Conservation (phyloP, 768 basidiomycete species). For the Lyophyllum atratum region DNA sequence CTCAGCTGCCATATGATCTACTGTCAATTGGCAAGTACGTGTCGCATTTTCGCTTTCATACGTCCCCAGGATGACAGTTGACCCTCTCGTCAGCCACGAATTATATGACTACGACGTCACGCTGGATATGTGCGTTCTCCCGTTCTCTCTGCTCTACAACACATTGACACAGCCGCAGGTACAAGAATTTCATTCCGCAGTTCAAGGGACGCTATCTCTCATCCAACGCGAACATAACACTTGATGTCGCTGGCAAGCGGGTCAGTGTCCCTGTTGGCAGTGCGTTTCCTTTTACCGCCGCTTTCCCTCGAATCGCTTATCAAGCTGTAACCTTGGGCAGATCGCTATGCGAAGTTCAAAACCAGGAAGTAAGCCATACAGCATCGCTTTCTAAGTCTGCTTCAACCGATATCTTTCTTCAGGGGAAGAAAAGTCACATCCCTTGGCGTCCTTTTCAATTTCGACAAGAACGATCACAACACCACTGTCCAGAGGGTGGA, state of each 20-base stretch:
- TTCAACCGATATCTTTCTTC: neutral
- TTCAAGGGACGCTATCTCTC: constrained; percentile 77
- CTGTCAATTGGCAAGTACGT: constrained; percentile 83
- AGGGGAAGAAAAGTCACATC: constrained; percentile 73
- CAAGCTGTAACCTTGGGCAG: constrained; percentile 23
- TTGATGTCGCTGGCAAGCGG: constrained; percentile 42
- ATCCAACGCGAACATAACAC: constrained; percentile 83
- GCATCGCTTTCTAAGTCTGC: neutral
- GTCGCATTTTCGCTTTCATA: neutral
- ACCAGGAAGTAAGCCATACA: constrained; percentile 58
- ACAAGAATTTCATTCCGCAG: constrained; percentile 63
- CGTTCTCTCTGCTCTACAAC: neutral
- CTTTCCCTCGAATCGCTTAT: neutral
- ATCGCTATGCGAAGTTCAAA: constrained; percentile 69
- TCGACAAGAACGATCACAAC: constrained; percentile 67
- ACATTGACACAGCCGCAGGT: constrained; percentile 32
- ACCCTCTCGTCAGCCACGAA: constrained; percentile 60
- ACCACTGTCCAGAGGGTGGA: constrained; percentile 76
- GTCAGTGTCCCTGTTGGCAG: constrained; percentile 41
- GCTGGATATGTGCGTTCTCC: constrained; percentile 56
- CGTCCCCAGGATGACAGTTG: neutral
- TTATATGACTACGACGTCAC: constrained; percentile 71
- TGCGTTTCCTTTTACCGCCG: constrained; percentile 13
- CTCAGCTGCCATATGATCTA: constrained; percentile 76
- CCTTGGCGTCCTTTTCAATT: constrained; percentile 79